phyloP scores from a whole-genome alignment of 139 green algal species.

The Chlorella ohadii region DNA sequence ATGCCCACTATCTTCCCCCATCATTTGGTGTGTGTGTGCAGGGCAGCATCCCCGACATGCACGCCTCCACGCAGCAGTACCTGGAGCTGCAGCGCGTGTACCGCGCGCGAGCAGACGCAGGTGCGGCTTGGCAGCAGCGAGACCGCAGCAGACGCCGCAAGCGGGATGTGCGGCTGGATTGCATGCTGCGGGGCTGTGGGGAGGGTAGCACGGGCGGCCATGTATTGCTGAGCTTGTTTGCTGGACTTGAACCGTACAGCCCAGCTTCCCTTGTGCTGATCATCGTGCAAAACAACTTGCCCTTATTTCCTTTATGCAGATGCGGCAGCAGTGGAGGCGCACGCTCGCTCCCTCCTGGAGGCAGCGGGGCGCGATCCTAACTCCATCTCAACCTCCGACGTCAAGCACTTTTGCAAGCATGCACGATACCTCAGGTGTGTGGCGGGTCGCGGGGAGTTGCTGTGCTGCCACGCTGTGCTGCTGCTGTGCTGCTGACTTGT shows the following conservation, averaged over 20 bases:
- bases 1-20: too few species aligned
- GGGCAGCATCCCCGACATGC: constrained; percentile 96
- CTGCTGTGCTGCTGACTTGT: background rate
- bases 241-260: too few species aligned
- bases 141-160: background rate
- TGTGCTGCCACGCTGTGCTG: too few species aligned
- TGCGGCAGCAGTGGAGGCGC: constrained; percentile 68
- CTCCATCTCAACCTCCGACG: constrained; percentile 47
- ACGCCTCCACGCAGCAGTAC: constrained; percentile 90
- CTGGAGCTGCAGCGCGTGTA: constrained; percentile 91
- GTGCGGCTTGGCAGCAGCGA: background rate
- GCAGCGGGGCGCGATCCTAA: constrained; percentile 49
- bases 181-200: too few species aligned
- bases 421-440: constrained; percentile 71
- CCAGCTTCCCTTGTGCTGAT: background rate
- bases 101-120: constrained; percentile 72
- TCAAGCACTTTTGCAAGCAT: constrained; percentile 87
- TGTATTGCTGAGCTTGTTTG: too few species aligned
- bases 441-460: background rate
- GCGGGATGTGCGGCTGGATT: background rate
- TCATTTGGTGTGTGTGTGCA: too few species aligned
- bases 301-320: constrained; percentile 41
- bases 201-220: too few species aligned
- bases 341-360: constrained; percentile 64
- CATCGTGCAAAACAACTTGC: too few species aligned